Base-by-base conservation (phyloP, 352 stramenopile species). In the Aphanomyces euteiches region DNA sequence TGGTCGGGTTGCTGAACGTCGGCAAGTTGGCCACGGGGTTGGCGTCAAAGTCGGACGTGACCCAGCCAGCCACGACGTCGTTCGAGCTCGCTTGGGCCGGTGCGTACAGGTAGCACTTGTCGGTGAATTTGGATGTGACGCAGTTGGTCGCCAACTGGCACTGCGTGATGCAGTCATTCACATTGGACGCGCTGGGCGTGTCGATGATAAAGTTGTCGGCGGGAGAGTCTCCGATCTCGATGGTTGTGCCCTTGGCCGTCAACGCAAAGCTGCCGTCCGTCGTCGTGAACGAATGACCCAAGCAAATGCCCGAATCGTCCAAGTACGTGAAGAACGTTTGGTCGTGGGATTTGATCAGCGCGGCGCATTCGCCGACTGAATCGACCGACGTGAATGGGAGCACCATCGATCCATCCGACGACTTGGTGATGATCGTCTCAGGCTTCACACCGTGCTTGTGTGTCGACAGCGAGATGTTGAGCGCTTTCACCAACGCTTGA, bases 321-420 rank as follows among this genome's bases (percentile, higher is more conserved):
- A 12, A 38, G 54, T 67, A 67, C 17, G 59, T 67, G 28, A 67
- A 67, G 8, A 56, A 38, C 13, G 36, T 12, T 13, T 56, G 21
- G 6, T 41, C 59, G n/a, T 36, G 47, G 12, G 19, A 38, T 7
- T 15, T 56, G 8, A 40, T 38, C 19, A 67, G 48, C 19, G 47
- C 47, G 1, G 59, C 59, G 28, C 59, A 67, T 36, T 67, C 59
- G 41, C 59, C 59, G 3, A 67, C 28, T 13, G 59, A 67, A 17
- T 67, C 15, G 43, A 48, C 15, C 8, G 43, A 48, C 43, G 8
- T 15, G 15, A 48, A 48, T 8, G 8, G 8, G 8, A 48, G 43
- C 8, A 48, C 43, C 15, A 15, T 48, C 8, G 43, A 8, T 8
- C 43, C 43, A 48, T 48, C 43, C 8, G 8, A 15, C 8, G 43